Evolutionary conservation across 805 yeast species (phyloP).

Genomic region (Diddensiella transvaalensis): DNA sequence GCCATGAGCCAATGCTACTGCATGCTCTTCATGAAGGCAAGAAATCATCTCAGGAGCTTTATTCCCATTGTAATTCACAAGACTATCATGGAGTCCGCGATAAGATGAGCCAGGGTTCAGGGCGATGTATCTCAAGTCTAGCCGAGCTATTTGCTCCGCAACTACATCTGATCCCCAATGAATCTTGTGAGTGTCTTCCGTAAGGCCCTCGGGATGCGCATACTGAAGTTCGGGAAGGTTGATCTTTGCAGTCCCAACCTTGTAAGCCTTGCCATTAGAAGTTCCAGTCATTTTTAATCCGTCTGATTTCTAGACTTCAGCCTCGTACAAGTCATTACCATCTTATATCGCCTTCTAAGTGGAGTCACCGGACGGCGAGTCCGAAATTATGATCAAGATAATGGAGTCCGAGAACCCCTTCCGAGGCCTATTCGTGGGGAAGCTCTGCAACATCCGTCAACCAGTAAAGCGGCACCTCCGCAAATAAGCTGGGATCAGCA

Average conservation of each 20-base stretch:
- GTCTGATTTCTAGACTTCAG: background rate
- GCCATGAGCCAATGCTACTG: constrained; percentile 1
- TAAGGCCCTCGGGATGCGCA: constrained; percentile 2
- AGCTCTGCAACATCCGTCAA: no score
- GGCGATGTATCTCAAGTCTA: background rate
- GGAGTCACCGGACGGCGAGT: background rate
- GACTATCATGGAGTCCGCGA: constrained; percentile 3
- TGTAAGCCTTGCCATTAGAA: background rate
- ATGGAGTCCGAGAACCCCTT: no score
- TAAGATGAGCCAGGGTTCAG: constrained; percentile 1
- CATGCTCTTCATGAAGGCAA: constrained; percentile 2
- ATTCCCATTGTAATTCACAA: constrained; percentile 1
- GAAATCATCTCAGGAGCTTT: constrained; percentile 2
- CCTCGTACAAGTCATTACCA: background rate
- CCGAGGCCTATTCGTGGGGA: no score
- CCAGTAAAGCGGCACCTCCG: no score
- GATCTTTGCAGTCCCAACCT: background rate
- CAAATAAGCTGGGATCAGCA: no score
- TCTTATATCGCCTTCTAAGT: background rate
- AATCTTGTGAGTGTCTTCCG: constrained; percentile 1
- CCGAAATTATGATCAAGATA: no score
- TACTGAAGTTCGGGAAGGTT: background rate
- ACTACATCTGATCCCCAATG: constrained; percentile 1
- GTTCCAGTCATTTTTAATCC: background rate
- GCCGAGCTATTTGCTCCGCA: constrained; percentile 1